Percentiles rank a stretch among this genome's conserved stretches.
These are phyloP conservation scores for Guadua angustifolia DNA, from an alignment of 176 grass and related monocot species.

Conservation along the genomic window DNA sequence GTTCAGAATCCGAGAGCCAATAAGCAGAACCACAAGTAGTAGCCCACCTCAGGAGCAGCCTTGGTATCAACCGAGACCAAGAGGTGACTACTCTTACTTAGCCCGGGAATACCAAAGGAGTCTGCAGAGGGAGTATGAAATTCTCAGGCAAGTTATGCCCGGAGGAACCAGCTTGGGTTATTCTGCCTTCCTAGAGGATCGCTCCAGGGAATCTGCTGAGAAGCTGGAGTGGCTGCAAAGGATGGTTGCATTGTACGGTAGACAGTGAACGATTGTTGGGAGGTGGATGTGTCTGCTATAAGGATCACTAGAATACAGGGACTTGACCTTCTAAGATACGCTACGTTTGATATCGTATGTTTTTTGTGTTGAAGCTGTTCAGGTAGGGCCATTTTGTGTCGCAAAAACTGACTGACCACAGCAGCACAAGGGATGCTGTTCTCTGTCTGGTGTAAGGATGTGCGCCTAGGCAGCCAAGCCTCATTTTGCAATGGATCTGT, in stretches of 20 bases:
- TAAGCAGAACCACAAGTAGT: neutral
- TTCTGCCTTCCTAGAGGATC: constrained; percentile 14
- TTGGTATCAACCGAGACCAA: constrained; percentile 7
- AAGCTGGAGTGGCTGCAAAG: neutral
- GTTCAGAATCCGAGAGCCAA: neutral
- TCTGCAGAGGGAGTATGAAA: constrained; percentile 14
- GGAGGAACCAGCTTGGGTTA: neutral
- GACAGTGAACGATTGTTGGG: neutral
- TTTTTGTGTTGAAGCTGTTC: constrained; percentile 15
- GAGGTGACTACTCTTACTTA: neutral
- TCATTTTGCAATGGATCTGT: constrained; percentile 41
- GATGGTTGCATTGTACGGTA: neutral
- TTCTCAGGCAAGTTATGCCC: neutral
- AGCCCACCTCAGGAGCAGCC: neutral
- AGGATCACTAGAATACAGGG: neutral
- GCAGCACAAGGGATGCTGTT: neutral
- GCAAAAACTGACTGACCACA: constrained; percentile 11
- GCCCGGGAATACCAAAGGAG: neutral
- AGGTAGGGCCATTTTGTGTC: constrained; percentile 35
- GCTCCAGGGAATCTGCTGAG: neutral
- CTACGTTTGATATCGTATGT: neutral
- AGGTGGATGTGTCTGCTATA: neutral
- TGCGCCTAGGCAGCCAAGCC: neutral
- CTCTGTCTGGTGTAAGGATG: neutral
- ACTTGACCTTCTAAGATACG: neutral